phyloP scores from a whole-genome alignment of 2,329 filamentous ascomycete species.

The Cercospora berteroae region DNA sequence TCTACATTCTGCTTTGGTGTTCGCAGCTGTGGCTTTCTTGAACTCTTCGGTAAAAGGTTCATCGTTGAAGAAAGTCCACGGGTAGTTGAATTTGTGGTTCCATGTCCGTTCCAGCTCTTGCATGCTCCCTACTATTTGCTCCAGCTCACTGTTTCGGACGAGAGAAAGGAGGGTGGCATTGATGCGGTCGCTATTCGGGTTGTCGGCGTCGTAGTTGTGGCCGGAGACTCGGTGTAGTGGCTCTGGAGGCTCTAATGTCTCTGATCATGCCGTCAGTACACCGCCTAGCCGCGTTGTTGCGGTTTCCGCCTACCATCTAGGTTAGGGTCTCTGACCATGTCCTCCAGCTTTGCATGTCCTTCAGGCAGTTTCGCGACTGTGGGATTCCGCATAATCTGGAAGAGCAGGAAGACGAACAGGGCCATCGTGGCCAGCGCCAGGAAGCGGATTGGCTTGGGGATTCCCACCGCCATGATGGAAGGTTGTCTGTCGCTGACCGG shows the following conservation, averaged over 20 bases:
- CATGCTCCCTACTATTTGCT: slow-evolving; percentile 85
- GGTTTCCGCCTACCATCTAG: slow-evolving; percentile 67
- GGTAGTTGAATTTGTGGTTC: slow-evolving; percentile 99
- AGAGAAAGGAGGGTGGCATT: slow-evolving; percentile 90
- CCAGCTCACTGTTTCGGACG: slow-evolving; percentile 86
- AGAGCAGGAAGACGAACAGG: slow-evolving; percentile 75
- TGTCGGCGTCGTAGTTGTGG: slow-evolving; percentile 74
- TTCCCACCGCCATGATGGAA: slow-evolving; percentile 75
- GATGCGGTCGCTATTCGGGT: slow-evolving; percentile 75
- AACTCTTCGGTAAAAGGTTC: slow-evolving; percentile 91
- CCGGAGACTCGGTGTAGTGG: slow-evolving; percentile 66
- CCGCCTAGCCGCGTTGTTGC: background rate
- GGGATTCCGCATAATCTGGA: slow-evolving; percentile 66
- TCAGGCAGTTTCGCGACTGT: slow-evolving; percentile 40
- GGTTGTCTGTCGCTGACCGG: background rate
- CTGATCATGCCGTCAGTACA: slow-evolving; percentile 10
- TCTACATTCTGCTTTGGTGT: slow-evolving; percentile 81
- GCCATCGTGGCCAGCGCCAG: slow-evolving; percentile 69
- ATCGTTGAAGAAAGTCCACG: slow-evolving; percentile 99
- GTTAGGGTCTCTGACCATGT: slow-evolving; percentile 78
- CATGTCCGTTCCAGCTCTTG: slow-evolving; percentile 86
- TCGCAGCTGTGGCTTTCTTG: slow-evolving; percentile 74
- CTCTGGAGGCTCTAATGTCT: slow-evolving; percentile 76
- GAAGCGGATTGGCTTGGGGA: slow-evolving; percentile 80
- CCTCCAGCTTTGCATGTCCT: slow-evolving; percentile 47